phyloP scores from a whole-genome alignment of 2,329 filamentous ascomycete species.

The Cephalotrichum gorgonifer region DNA sequence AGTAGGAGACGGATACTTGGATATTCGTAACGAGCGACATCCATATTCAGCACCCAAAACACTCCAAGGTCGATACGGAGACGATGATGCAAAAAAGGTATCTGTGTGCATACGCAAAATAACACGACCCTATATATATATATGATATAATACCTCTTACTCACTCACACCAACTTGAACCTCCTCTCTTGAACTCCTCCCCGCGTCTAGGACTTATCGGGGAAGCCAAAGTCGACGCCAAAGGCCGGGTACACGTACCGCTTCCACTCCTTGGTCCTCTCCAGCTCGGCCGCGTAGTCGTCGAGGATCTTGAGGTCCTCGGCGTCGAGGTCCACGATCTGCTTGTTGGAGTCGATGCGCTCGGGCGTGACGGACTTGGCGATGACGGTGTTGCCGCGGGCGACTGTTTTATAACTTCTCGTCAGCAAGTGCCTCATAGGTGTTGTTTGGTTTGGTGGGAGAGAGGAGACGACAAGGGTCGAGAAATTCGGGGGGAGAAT shows the following conservation, averaged over 20 bases:
- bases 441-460: neutral
- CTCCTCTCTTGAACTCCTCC: neutral
- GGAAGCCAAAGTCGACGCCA: conserved; percentile 59
- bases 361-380: conserved; percentile 61
- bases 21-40: no score
- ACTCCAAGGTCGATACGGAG: no score
- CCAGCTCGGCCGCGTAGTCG: conserved; percentile 41
- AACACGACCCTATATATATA: no score
- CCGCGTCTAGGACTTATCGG: conserved; percentile 43
- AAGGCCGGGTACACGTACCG: conserved; percentile 62
- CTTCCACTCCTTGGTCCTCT: conserved; percentile 39
- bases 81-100: no score
- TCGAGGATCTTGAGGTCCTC: conserved; percentile 51
- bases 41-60: no score
- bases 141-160: no score
- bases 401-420: conserved; percentile 47
- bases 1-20: no score
- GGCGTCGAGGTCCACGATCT: conserved; percentile 53
- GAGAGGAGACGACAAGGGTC: neutral
- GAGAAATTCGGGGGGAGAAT: neutral
- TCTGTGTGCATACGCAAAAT: no score
- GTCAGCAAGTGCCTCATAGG: no score
- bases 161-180: neutral
- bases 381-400: conserved; percentile 59
- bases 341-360: conserved; percentile 60